A percentile compares a stretch with the other conserved stretches of the same genome.
Evolutionary conservation across 768 basidiomycete species (phyloP).

Genomic region (Boletus fagicola): DNA sequence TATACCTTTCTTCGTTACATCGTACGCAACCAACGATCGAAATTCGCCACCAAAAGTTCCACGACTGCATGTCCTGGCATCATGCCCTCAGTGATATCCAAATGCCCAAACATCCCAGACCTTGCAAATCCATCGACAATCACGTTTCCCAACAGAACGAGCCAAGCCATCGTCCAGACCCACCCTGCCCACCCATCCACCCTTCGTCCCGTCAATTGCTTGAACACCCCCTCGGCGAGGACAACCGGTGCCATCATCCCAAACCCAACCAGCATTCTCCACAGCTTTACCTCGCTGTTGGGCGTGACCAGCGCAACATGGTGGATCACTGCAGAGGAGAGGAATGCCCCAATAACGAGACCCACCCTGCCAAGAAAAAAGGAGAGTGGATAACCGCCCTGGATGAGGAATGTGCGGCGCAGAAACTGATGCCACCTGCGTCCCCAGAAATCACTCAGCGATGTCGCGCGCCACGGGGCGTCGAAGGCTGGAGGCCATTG

Average conservation of each 20-base stretch:
- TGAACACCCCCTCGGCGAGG: neutral
- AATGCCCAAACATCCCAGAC: neutral
- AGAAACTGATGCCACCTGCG: neutral
- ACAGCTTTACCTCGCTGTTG: neutral
- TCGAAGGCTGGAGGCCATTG: neutral
- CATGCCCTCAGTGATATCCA: neutral
- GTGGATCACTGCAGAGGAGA: neutral
- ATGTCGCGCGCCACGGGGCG: neutral
- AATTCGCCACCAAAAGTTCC: conserved; percentile 2
- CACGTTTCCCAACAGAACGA: neutral
- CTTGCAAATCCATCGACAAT: neutral
- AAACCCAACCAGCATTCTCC: neutral
- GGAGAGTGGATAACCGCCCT: neutral
- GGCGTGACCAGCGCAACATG: neutral
- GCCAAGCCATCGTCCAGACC: neutral
- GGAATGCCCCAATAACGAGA: neutral
- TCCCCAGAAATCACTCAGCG: neutral
- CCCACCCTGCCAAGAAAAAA: neutral
- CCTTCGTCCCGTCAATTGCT: neutral
- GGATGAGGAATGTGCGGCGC: neutral
- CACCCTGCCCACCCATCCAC: neutral
- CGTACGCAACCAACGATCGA: conserved; percentile 5
- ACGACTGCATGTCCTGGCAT: neutral
- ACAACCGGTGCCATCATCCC: neutral
- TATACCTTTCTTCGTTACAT: neutral